phyloP scores from a whole-genome alignment of 495 filamentous ascomycete genomes.

The Penicilliopsis zonata region DNA sequence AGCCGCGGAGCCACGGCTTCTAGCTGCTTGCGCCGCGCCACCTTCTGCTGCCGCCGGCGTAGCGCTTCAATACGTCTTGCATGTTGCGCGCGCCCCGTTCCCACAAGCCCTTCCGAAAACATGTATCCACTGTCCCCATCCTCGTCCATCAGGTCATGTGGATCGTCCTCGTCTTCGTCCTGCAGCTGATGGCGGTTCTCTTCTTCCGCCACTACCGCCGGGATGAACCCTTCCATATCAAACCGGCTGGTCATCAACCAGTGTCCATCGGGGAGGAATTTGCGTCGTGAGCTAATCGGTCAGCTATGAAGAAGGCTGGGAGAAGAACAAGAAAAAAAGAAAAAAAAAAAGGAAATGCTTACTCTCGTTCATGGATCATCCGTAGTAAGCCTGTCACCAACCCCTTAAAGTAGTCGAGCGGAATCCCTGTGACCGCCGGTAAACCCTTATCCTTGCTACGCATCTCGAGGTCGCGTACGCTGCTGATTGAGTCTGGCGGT shows the following conservation, averaged over 20 bases:
- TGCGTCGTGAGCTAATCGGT: constrained; percentile 68
- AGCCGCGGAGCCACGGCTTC: constrained; percentile 70
- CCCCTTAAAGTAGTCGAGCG: constrained; percentile 65
- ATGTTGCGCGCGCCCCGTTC: constrained; percentile 40
- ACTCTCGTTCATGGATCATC: constrained; percentile 89
- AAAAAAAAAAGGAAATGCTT: constrained; percentile 10
- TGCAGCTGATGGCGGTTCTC: constrained; percentile 61
- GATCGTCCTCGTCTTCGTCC: constrained; percentile 42
- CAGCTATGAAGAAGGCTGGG: too few species aligned
- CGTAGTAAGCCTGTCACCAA: constrained; percentile 71
- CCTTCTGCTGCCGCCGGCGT: constrained; percentile 49
- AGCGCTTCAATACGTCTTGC: constrained; percentile 38
- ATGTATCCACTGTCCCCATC: constrained; percentile 18
- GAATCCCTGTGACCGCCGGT: constrained; percentile 56
- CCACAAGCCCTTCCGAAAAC: constrained; percentile 28
- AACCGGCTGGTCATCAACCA: constrained; percentile 94
- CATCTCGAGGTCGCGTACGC: constrained; percentile 20
- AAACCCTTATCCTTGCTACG: constrained; percentile 32
- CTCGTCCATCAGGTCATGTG: constrained; percentile 22
- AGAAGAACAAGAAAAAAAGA: too few species aligned
- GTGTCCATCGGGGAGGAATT: constrained; percentile 68
- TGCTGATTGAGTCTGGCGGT: constrained; percentile 11
- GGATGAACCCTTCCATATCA: constrained; percentile 84
- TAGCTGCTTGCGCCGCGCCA: constrained; percentile 51
- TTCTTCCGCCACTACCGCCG: constrained; percentile 78